Evolutionary conservation across 768 basidiomycete species (phyloP).

Genomic region (Termitomyces sp.): DNA sequence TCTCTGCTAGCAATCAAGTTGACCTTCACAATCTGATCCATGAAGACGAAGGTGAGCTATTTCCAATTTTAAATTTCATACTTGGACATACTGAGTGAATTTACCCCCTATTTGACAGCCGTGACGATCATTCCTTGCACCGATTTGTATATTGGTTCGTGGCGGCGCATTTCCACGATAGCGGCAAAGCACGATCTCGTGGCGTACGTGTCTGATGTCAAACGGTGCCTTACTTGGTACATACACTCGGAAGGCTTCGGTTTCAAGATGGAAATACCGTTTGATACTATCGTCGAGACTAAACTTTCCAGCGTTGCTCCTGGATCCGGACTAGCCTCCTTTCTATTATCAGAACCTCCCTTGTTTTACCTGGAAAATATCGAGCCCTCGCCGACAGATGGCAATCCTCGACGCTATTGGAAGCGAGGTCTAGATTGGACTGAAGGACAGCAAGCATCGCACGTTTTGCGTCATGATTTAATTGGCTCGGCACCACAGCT

Average conservation of each 20-base stretch:
- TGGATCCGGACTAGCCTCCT: conserved; percentile 53
- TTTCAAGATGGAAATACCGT: conserved; percentile 85
- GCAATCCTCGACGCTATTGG: conserved; percentile 43
- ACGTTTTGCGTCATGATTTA: conserved; percentile 57
- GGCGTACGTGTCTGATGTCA: conserved; percentile 67
- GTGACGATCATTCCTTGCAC: conserved; percentile 73
- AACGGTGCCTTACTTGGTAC: conserved; percentile 71
- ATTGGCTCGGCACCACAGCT: conserved; percentile 60
- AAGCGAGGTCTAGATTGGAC: conserved; percentile 72
- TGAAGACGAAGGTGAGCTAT: conserved; percentile 66
- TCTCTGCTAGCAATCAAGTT: conserved; percentile 45
- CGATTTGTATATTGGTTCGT: conserved; percentile 69
- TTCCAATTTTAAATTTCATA: neutral
- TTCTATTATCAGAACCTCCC: conserved; percentile 63
- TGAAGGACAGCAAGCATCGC: conserved; percentile 62
- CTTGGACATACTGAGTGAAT: neutral
- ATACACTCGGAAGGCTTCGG: conserved; percentile 65
- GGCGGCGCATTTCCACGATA: conserved; percentile 65
- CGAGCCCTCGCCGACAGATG: conserved; percentile 22
- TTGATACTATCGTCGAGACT: conserved; percentile 52
- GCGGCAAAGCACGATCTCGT: conserved; percentile 32
- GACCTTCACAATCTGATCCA: conserved; percentile 64
- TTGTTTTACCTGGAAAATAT: conserved; percentile 59
- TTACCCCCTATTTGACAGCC: conserved; percentile 31
- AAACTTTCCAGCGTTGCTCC: conserved; percentile 50